Base-by-base conservation (phyloP, 257 asterid species). In the Salvia splendens region DNA sequence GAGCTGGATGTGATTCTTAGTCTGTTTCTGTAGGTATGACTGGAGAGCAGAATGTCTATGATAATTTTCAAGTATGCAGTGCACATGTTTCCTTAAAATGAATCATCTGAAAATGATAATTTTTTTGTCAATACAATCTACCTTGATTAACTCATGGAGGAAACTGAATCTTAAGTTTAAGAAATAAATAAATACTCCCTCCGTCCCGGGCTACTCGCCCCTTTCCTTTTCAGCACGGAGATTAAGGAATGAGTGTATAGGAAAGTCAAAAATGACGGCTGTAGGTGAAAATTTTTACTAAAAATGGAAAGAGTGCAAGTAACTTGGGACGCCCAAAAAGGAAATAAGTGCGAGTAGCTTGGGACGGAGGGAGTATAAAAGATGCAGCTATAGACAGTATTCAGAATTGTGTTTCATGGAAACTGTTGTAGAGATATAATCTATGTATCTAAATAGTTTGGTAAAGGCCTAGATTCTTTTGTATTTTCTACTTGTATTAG, bases 111-210 rank as follows among this genome's bases (percentile, higher is more conserved):
- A 61, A 70, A 61, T 40, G 46, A 49, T 61, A 36, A 14, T 17
- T 11, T 41, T 50, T 8, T 30, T 57, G 45, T 20, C 32, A 69
- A 24, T 61, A 28, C 64, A 33, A 30, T 52, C 16, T 14, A 14
- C 43, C 38, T n/a, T 15, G 69, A 38, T 56, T 46, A 57, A 24
- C 20, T 38, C 53, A 55, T 43, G 48, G 17, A 33, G 8, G 50
- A 65, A 57, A 56, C 49, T 57, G 38, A 68, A 46, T 46, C 40
- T 11, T 57, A 20, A 47, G 38, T 46, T 17, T 59, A 15, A 30
- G 56, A 16, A 51, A 43, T n/a, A 10, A 20, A 32, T 61, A 20
- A n/a, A n/a, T n/a, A n/a, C n/a, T n/a, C n/a, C n/a, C n/a, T n/a
- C n/a, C n/a, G n/a, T n/a, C n/a, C n/a, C n/a, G n/a, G n/a, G n/a